These are phyloP conservation scores for Cryptococcus floricola DNA, from an alignment of 1,284 basidiomycete species.

Conservation along the genomic window DNA sequence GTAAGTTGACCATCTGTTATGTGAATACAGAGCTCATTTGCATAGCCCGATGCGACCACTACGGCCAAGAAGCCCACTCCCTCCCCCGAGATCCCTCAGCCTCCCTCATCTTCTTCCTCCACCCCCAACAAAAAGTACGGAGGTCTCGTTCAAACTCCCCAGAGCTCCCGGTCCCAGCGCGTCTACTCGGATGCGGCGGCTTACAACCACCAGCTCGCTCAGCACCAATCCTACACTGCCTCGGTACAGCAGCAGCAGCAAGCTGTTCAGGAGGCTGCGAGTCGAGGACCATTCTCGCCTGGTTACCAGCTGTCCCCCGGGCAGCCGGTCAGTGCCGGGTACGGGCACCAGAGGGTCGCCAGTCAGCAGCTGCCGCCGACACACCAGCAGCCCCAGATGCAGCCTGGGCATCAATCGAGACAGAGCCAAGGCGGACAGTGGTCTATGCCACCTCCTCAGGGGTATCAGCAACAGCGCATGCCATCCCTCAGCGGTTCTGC, in stretches of 20 bases:
- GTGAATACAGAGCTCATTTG: background rate
- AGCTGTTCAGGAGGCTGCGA: constrained; percentile 18
- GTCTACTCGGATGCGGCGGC: constrained; percentile 88
- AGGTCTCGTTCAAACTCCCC: constrained; percentile 67
- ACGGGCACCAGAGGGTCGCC: constrained; percentile 9
- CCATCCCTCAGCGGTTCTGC: constrained; percentile 23
- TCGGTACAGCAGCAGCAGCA: constrained; percentile 51
- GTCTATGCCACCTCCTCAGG: constrained; percentile 22
- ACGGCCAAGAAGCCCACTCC: constrained; percentile 14
- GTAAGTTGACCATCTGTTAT: constrained; percentile 53
- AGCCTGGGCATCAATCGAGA: constrained; percentile 18
- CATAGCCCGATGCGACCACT: constrained; percentile 10
- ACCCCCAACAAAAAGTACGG: constrained; percentile 72
- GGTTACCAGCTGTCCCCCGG: constrained; percentile 28
- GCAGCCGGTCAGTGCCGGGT: constrained; percentile 2
- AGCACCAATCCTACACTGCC: constrained; percentile 89
- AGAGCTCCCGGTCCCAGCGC: constrained; percentile 68
- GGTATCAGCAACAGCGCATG: constrained; percentile 29
- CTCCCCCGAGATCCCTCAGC: constrained; percentile 12
- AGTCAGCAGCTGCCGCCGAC: constrained; percentile 17
- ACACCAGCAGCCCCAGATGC: constrained; percentile 14
- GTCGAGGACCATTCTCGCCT: constrained; percentile 34
- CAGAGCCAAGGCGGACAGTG: background rate
- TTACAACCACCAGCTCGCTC: constrained; percentile 89
- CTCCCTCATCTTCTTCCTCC: constrained; percentile 17